These are phyloP conservation scores for Starmerella cellae DNA, from an alignment of 805 yeast genomes.

Conservation along the genomic window DNA sequence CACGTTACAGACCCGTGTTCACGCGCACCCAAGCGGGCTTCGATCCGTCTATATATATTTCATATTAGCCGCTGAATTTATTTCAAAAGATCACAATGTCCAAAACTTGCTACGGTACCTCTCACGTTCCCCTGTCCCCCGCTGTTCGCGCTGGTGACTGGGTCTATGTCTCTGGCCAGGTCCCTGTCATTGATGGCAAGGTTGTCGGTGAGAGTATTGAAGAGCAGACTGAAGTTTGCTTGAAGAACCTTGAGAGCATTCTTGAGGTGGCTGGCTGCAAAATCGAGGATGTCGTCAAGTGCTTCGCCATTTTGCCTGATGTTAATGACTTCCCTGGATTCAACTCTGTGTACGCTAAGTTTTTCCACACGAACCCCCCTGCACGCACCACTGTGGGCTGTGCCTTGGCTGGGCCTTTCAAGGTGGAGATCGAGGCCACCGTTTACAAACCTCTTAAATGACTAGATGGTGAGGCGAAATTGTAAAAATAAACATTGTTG, in stretches of 20 bases:
- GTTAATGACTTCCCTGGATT: slow-evolving; percentile 13
- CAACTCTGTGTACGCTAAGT: slow-evolving; percentile 11
- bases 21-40: no score
- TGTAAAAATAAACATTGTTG: no score
- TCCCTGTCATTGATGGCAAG: slow-evolving; percentile 15
- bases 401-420: slow-evolving; percentile 12
- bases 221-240: slow-evolving; percentile 12
- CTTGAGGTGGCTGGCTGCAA: slow-evolving; percentile 13
- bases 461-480: background rate
- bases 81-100: slow-evolving; percentile 9
- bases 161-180: slow-evolving; percentile 15
- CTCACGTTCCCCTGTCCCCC: slow-evolving; percentile 15
- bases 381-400: slow-evolving; percentile 18
- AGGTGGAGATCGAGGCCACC: slow-evolving; percentile 16
- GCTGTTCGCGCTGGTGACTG: slow-evolving; percentile 18
- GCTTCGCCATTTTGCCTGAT: slow-evolving; percentile 12
- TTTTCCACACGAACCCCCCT: slow-evolving; percentile 14
- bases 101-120: slow-evolving; percentile 12
- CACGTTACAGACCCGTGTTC: no score
- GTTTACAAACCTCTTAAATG: slow-evolving; percentile 15
- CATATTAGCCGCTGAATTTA: no score
- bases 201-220: slow-evolving; percentile 13
- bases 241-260: slow-evolving; percentile 12
- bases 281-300: slow-evolving; percentile 11
- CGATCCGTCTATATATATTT: no score